Evolutionary conservation across 176 grass and related monocot species (phyloP).

Genomic region (Pharus latifolius): DNA sequence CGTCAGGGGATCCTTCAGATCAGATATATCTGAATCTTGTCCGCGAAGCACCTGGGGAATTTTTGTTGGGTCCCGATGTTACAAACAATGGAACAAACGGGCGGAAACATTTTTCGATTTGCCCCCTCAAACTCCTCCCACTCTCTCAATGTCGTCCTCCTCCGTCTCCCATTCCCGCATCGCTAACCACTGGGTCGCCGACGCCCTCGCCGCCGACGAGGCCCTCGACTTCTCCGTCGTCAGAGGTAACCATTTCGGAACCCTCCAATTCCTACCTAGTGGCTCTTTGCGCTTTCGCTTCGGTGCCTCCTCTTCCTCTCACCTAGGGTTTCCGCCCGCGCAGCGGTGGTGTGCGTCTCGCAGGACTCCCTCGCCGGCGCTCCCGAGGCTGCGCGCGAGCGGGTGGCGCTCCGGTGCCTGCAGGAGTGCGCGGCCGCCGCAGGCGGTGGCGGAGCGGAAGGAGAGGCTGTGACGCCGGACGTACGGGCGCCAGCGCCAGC

Average conservation of each 20-base stretch:
- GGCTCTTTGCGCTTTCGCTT: background rate
- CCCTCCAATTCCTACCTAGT: background rate
- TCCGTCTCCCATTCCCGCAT: background rate
- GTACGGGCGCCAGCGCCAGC: background rate
- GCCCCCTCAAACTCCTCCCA: background rate
- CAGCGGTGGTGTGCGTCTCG: slow-evolving; percentile 4
- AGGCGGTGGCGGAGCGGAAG: background rate
- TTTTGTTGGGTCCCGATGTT: too few relatives aligned
- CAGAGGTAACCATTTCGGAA: background rate
- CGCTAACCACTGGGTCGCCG: slow-evolving; percentile 14
- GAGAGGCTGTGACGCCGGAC: too few relatives aligned
- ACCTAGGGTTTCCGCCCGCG: background rate
- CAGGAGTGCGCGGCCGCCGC: background rate
- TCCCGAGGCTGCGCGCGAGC: background rate
- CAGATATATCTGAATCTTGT: too few relatives aligned
- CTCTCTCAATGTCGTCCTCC: background rate
- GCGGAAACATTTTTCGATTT: background rate
- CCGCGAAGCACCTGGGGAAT: too few relatives aligned
- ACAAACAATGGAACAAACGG: too few relatives aligned
- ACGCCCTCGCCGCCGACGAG: slow-evolving; percentile 16
- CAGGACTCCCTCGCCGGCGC: slow-evolving; percentile 5
- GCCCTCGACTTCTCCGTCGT: background rate
- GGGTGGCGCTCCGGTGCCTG: slow-evolving; percentile 12
- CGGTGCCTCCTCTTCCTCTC: background rate
- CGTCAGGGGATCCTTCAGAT: too few relatives aligned